Evolutionary conservation across 805 yeast genomes (phyloP).

Genomic region (Candida sakaeoensis): DNA sequence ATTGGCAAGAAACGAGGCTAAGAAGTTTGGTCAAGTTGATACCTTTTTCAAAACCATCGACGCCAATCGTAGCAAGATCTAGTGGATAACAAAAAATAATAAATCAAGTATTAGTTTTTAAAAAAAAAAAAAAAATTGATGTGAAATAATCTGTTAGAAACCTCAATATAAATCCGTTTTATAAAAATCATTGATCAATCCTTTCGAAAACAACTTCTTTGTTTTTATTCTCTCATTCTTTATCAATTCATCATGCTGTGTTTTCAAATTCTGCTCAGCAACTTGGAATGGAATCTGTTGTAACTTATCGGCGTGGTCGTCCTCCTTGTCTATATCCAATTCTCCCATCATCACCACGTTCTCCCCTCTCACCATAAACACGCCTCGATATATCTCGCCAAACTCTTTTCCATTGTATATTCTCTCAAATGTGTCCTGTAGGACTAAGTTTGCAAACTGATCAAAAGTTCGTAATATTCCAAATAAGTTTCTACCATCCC

Average conservation of each 20-base stretch:
- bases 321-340: constrained; percentile 84
- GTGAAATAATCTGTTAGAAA: too few relatives aligned
- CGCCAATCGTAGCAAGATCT: constrained; percentile 12
- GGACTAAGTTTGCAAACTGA: constrained; percentile 87
- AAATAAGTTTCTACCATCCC: constrained; percentile 85
- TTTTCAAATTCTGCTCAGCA: constrained; percentile 48
- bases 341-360: constrained; percentile 93
- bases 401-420: constrained; percentile 57
- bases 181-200: constrained; percentile 55
- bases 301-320: constrained; percentile 55
- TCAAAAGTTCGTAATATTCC: constrained; percentile 94
- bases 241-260: constrained; percentile 27
- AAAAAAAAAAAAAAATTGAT: background rate
- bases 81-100: too few relatives aligned
- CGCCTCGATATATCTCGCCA: constrained; percentile 77
- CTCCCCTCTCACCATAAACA: constrained; percentile 90
- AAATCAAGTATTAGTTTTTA: background rate
- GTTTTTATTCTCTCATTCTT: constrained; percentile 43
- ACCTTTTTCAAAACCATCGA: constrained; percentile 27
- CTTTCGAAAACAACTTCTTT: constrained; percentile 48
- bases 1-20: constrained; percentile 47
- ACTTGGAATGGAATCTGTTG: constrained; percentile 57
- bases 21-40: constrained; percentile 33
- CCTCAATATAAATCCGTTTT: constrained; percentile 46
- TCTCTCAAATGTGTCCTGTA: constrained; percentile 88